A percentile compares a stretch with the other conserved stretches of the same genome.
These are phyloP conservation scores for Populus pruinosa DNA, from an alignment of 345 rosid species.

Conservation along the genomic window DNA sequence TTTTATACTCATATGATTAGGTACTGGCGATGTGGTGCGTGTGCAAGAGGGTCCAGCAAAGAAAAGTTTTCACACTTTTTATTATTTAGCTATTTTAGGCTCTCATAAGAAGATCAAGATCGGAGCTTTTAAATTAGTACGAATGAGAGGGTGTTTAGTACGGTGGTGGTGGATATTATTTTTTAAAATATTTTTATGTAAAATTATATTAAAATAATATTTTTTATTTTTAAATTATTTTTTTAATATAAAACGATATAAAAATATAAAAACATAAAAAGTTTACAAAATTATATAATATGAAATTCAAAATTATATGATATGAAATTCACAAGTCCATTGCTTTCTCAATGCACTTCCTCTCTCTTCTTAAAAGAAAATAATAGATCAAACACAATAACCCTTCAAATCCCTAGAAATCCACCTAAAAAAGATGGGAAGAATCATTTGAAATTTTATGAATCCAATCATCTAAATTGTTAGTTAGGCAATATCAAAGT, in stretches of 20 bases:
- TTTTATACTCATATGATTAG: neutral
- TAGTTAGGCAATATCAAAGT: no score
- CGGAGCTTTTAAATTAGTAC: neutral
- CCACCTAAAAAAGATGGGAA: neutral
- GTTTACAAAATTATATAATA: neutral
- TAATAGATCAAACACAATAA: neutral
- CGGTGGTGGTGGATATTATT: no score
- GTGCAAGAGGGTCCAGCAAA: conserved; percentile 15
- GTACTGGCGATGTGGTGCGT: conserved; percentile 16
- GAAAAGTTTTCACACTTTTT: neutral
- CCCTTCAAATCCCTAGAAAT: neutral
- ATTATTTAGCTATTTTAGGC: no score
- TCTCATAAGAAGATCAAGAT: no score
- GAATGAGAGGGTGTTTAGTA: no score
- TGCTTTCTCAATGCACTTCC: neutral
- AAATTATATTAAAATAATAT: no score
- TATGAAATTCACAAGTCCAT: neutral
- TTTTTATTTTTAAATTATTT: no score
- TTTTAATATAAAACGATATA: no score
- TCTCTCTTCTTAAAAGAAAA: neutral
- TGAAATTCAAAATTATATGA: neutral
- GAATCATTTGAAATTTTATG: no score
- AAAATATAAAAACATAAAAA: no score
- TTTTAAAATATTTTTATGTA: no score
- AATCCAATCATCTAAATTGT: no score